A percentile compares a stretch with the other conserved stretches of the same genome.
Conservation (phyloP, 192 early-diverging fungal species). For the Entomortierella chlamydospora region DNA sequence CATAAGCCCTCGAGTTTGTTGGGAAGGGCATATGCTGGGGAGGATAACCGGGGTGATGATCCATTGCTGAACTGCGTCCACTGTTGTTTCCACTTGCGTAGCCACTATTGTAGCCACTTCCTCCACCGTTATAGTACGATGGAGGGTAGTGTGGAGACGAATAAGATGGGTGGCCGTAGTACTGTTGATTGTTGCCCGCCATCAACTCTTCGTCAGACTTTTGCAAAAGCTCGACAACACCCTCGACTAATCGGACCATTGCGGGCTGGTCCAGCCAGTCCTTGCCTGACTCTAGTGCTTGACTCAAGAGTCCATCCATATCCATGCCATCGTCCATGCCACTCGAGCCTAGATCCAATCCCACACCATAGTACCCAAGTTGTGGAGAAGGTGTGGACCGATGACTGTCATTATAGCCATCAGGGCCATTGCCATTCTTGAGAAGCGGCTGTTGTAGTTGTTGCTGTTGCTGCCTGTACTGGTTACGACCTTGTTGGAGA, state of each 20-base stretch:
- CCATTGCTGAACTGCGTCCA: conserved; percentile 44
- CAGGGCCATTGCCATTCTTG: neutral
- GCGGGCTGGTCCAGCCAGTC: conserved; percentile 55
- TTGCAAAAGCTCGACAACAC: conserved; percentile 53
- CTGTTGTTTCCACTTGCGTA: conserved; percentile 44
- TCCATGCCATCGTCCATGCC: conserved; percentile 31
- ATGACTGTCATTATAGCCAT: conserved; percentile 14
- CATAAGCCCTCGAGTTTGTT: conserved; percentile 32
- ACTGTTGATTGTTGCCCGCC: conserved; percentile 10
- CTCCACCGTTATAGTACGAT: conserved; percentile 21
- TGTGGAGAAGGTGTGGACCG: conserved; percentile 52
- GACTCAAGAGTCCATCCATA: conserved; percentile 39
- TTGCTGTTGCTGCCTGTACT: neutral
- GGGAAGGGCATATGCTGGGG: conserved; percentile 36
- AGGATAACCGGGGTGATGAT: conserved; percentile 22
- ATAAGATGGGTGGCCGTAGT: neutral
- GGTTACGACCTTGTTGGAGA: conserved; percentile 33
- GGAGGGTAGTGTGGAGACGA: conserved; percentile 4
- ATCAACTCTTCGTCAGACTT: conserved; percentile 49
- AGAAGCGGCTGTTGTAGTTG: conserved; percentile 15
- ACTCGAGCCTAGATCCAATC: conserved; percentile 31
- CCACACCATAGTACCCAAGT: conserved; percentile 50
- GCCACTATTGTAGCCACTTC: conserved; percentile 41
- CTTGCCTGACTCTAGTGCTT: conserved; percentile 51
- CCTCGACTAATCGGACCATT: conserved; percentile 47